Evolutionary conservation across 495 filamentous ascomycete species (phyloP).

Genomic region (Penicillium pancosmium): DNA sequence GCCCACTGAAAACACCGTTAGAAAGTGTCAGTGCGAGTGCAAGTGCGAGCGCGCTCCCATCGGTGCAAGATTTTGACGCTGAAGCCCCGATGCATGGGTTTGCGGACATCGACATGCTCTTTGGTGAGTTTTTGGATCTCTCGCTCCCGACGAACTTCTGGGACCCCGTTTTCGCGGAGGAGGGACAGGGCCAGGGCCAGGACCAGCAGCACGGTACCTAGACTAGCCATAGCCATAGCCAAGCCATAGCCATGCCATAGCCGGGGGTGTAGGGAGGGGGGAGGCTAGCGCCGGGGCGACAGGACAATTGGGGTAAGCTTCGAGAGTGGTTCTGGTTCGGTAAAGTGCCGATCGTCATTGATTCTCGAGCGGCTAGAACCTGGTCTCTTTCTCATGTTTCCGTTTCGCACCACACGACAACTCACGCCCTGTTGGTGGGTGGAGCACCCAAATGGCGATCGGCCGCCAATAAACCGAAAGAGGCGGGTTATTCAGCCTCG

Average conservation of each 20-base stretch:
- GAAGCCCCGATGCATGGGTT: slow-evolving; percentile 25
- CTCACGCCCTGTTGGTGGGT: neutral
- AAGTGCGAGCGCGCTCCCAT: neutral
- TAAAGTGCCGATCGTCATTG: slow-evolving; percentile 8
- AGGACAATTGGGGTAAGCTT: slow-evolving; percentile 3
- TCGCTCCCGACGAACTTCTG: slow-evolving; percentile 47
- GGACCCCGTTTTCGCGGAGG: slow-evolving; percentile 43
- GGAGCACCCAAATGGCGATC: slow-evolving; percentile 10
- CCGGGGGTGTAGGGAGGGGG: no score
- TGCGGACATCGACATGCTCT: slow-evolving; percentile 44
- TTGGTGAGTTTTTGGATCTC: slow-evolving; percentile 45
- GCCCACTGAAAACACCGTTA: slow-evolving; percentile 1
- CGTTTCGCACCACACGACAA: neutral
- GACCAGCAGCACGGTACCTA: slow-evolving; percentile 3
- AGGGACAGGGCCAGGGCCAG: slow-evolving; percentile 8
- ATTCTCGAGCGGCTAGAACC: slow-evolving; percentile 5
- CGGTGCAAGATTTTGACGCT: neutral
- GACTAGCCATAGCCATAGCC: neutral
- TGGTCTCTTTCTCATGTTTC: neutral
- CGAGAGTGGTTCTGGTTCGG: neutral
- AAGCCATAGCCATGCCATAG: no score
- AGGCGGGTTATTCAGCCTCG: slow-evolving; percentile 9
- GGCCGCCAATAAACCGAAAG: neutral
- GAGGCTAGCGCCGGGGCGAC: neutral
- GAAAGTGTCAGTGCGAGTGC: neutral